These are phyloP conservation scores for Linderniella brevidens DNA, from an alignment of 257 asterid species.

Conservation along the genomic window DNA sequence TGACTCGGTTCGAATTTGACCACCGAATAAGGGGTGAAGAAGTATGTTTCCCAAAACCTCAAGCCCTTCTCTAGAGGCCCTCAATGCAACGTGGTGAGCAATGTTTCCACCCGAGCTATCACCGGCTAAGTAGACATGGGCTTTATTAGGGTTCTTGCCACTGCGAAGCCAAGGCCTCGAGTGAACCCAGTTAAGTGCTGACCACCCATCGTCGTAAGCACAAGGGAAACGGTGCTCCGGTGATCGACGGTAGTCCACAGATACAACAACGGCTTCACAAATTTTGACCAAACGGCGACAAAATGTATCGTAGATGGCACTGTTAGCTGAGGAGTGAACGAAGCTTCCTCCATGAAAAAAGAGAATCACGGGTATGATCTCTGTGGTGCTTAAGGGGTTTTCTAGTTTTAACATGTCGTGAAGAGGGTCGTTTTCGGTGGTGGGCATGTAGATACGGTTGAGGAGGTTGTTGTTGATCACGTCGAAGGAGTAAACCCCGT, in stretches of 20 bases:
- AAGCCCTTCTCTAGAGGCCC: background rate
- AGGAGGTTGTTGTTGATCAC: background rate
- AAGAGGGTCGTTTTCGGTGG: background rate
- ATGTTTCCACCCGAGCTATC: conserved; percentile 5
- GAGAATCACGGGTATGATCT: background rate
- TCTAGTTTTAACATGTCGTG: background rate
- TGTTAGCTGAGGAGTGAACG: conserved; percentile 5
- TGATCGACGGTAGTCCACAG: conserved; percentile 1
- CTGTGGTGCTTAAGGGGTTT: conserved; percentile 2
- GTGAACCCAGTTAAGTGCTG: conserved; percentile 3
- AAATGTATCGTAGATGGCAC: conserved; percentile 5
- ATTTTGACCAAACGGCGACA: conserved; percentile 1
- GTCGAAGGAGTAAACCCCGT: conserved; percentile 6
- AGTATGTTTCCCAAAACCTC: conserved; percentile 4
- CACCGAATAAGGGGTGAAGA: conserved; percentile 4
- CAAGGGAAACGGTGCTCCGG: conserved; percentile 7
- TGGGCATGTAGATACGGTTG: background rate
- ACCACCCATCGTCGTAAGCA: conserved; percentile 6
- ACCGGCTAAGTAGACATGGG: conserved; percentile 2
- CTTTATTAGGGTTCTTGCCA: background rate
- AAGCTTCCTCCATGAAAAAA: conserved; percentile 6
- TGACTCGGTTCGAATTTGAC: conserved; percentile 1
- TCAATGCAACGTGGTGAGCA: conserved; percentile 5
- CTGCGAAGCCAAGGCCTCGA: conserved; percentile 3
- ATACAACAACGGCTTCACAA: background rate